Base-by-base conservation (phyloP, 768 basidiomycete genomes). In the Kwoniella pini region DNA sequence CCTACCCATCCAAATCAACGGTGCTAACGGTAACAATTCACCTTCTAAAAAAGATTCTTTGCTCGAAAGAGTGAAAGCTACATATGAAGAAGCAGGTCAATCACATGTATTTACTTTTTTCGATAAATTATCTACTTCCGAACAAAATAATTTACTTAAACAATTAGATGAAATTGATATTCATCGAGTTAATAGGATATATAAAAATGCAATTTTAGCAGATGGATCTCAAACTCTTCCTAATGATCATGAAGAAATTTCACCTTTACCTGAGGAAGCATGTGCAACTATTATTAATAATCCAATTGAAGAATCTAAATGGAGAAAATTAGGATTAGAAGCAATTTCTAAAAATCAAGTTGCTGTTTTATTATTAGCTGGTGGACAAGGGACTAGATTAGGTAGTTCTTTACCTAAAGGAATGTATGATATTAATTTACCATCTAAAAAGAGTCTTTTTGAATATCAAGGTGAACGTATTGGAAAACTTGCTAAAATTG, bases 381-480 rank as follows among this genome's bases (percentile, higher is more conserved):
- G 96, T 39, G 96, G 96, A 1, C 96, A 99, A 80, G 96, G 96
- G 13, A 96, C 94, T 19, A 84, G 96, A 56, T 81, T 99, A 42
- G 96, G 96, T 28, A 92, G 90, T 72, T 85, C 84, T 28, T 89
- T 89, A 4, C 96, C 96, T 21, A 99, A 99, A 76, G 96, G 96
- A 4, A 96, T 94, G 82, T 98, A 97, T 80, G 93, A 98, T 77
- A 97, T 99, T 68, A 90, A 89, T 13, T 82, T 99, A 31, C 90
- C 93, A 11, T 92, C 90, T 22, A 87, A 90, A 80, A 95, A 93
- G 80, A 86, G 88, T 12, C 86, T 99, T 55, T 98, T 99, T 82
- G 92, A 96, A 70, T 88, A 90, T 68, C 96, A 99, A 79, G 96
- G 94, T n/a, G 93, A 95, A 80, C 86, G 96, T 56, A 96, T 99